Conservation (phyloP, 495 filamentous ascomycete species). For the Darksidea phi region DNA sequence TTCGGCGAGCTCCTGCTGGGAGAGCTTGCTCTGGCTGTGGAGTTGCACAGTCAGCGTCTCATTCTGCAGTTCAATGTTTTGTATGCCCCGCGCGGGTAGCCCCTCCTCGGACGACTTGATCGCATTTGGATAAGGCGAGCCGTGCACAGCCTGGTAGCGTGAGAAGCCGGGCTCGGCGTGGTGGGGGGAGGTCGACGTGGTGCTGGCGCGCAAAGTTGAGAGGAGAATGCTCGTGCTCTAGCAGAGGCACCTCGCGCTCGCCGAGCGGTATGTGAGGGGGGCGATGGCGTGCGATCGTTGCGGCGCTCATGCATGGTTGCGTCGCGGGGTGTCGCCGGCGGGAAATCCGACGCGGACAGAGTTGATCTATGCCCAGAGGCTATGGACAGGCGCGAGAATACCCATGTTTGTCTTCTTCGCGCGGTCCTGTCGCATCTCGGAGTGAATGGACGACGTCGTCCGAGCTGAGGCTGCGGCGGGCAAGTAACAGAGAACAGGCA, state of each 20-base stretch:
- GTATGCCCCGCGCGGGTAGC: conserved; percentile 6
- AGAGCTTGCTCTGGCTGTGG: conserved; percentile 68
- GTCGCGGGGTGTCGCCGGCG: conserved; percentile 2
- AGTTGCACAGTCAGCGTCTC: conserved; percentile 27
- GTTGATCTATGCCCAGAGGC: not conserved
- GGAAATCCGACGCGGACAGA: not conserved
- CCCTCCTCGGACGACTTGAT: conserved; percentile 9
- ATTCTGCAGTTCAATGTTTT: conserved; percentile 4
- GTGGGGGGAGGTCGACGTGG: conserved; percentile 21
- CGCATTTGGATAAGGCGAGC: conserved; percentile 7
- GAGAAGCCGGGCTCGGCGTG: conserved; percentile 21
- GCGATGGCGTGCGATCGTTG: not conserved
- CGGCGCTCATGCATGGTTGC: conserved; percentile 1
- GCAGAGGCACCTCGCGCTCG: conserved; percentile 4
- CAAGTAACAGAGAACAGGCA: conserved; percentile 13
- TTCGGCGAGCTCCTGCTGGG: conserved; percentile 88
- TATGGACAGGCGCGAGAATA: not conserved
- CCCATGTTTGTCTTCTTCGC: not conserved
- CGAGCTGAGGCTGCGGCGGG: conserved; percentile 7
- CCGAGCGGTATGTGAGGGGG: conserved; percentile 20
- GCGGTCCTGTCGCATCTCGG: not conserved
- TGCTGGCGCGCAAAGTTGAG: conserved; percentile 29
- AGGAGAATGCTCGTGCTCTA: conserved; percentile 7
- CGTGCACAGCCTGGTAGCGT: conserved; percentile 14
- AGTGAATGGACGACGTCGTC: conserved; percentile 4